Base-by-base conservation (phyloP, 2,329 filamentous ascomycete species). In the Helminthosporium solani region DNA sequence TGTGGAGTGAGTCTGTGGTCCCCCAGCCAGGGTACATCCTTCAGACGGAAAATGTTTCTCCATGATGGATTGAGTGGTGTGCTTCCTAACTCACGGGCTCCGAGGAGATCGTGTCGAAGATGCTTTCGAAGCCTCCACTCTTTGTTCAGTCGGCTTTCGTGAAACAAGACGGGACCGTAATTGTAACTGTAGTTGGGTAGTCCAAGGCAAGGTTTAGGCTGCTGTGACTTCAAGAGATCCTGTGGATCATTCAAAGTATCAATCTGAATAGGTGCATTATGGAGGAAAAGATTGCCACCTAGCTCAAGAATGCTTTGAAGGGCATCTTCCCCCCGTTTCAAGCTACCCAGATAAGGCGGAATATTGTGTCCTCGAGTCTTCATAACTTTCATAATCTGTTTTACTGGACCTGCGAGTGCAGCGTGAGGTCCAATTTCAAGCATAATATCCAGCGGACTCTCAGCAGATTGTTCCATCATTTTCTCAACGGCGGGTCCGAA, bases 1-100 rank as follows among this genome's bases (percentile, higher is more conserved):
- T 46, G 42, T 20, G 49, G 49, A 3, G 25, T 31, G 19, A 66
- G 40, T 3, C 35, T 61, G 50, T 80, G 74, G 31, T 75, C 73
- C 0, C 52, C 48, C 2, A 78, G 40, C 77, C 77, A 80, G 0
- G 73, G 68, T 0, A 67, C 47, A 25, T 76, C 64, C 0, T 61
- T 54, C 0, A 71, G 37, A 3, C 60, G 56, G 2, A 77, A 49
- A 3, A 50, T 23, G 23, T 50, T 45, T 1, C 73, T 57, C 73
- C 74, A 81, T 0, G 48, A 40, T 0, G 74, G 73, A 8, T 71
- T 57, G 1, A 64, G 31, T 2, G 44, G 44, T 1, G 40, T 16
- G 3, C 40, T 30, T 1, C 40, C 28, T 3, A 43, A 15, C 2
- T n/a, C 19, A 9, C 37, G 39, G 1, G 36, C 21, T 2, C 61